Evolutionary conservation across 257 asterid species (phyloP).

Genomic region (Solanum pimpinellifolium): DNA sequence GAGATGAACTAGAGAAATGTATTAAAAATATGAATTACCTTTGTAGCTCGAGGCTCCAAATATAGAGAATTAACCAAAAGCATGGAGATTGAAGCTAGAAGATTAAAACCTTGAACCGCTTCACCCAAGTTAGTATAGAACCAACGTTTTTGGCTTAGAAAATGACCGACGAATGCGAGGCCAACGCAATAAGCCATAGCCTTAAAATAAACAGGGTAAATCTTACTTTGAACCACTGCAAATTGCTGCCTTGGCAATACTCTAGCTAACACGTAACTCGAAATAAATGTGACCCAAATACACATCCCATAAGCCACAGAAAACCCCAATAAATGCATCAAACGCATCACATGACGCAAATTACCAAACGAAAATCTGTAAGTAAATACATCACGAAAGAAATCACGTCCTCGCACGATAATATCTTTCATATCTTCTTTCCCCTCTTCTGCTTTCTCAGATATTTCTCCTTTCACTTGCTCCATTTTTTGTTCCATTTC

Average conservation of each 20-base stretch:
- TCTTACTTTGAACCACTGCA: conserved; percentile 58
- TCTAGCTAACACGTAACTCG: conserved; percentile 53
- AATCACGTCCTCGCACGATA: conserved; percentile 10
- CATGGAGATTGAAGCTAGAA: conserved; percentile 29
- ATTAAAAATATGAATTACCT: conserved; percentile 22
- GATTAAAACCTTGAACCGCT: conserved; percentile 27
- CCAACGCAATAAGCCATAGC: conserved; percentile 57
- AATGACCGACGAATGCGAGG: conserved; percentile 39
- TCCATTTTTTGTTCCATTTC: conserved; percentile 4
- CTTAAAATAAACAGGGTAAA: conserved; percentile 65
- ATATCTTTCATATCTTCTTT: conserved; percentile 26
- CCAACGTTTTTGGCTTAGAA: conserved; percentile 15
- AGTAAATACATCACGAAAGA: conserved; percentile 8
- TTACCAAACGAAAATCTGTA: conserved; percentile 12
- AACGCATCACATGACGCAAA: conserved; percentile 11
- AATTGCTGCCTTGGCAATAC: conserved; percentile 68
- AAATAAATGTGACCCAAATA: conserved; percentile 62
- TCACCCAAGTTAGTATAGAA: neutral
- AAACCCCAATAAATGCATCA: conserved; percentile 40
- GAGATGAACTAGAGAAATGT: neutral
- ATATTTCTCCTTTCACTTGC: neutral
- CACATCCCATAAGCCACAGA: conserved; percentile 59
- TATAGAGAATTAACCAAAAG: conserved; percentile 35
- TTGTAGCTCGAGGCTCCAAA: conserved; percentile 66
- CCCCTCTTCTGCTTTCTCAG: neutral